Evolutionary conservation across 306 rosid genomes (phyloP).

Genomic region (Acacia melanoxylon): DNA sequence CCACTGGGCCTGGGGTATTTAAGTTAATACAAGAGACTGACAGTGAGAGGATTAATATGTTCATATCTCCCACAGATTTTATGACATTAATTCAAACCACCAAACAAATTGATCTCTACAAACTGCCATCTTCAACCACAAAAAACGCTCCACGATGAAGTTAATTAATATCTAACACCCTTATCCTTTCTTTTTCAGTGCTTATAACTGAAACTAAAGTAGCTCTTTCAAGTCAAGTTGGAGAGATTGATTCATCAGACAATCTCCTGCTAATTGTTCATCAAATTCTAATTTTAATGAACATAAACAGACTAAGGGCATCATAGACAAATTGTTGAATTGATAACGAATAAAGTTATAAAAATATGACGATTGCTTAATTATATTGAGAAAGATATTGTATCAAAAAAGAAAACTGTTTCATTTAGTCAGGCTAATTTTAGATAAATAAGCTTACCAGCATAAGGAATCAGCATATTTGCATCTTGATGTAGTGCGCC

Average conservation of each 20-base stretch:
- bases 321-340: slow-evolving; percentile 1
- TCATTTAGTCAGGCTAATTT: slow-evolving; percentile 16
- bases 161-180: background rate
- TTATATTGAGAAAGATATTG: background rate
- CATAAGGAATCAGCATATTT: slow-evolving; percentile 87
- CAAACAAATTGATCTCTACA: background rate
- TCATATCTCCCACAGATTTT: background rate
- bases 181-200: background rate
- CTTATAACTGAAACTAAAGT: background rate
- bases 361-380: background rate
- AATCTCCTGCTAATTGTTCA: slow-evolving; percentile 22
- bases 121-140: background rate
- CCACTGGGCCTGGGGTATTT: background rate
- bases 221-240: background rate
- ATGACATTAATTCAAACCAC: background rate
- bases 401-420: background rate
- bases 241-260: background rate
- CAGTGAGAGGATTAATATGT: background rate
- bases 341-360: background rate
- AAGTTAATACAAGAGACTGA: background rate
- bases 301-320: background rate
- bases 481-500: slow-evolving; percentile 82
- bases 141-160: background rate
- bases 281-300: background rate
- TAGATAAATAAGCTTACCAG: slow-evolving; percentile 55